Base-by-base conservation (phyloP, 2,329 filamentous ascomycete species). In the Dothideomycetidae sp. region DNA sequence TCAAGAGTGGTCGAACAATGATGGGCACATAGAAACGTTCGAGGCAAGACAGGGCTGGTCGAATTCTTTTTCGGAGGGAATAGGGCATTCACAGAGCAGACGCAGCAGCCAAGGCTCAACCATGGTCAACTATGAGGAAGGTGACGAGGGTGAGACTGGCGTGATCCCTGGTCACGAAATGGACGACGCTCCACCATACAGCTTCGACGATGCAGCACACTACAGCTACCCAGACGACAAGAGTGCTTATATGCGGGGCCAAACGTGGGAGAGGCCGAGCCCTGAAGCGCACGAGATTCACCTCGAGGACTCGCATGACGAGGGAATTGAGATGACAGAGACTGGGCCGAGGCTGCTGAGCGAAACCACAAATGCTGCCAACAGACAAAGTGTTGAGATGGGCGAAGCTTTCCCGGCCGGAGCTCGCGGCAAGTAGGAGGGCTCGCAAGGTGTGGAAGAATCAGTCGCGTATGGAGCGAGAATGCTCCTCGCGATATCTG, bases 1-100 rank as follows among this genome's bases (percentile, higher is more conserved):
- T 7, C 10, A 14, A 5, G 10, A 39, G 45, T 14, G 36, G 45
- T 3, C 54, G 55, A 41, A 43, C 54, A 34, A 56, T 40, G 48
- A 54, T 23, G 37, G 29, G 5, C 40, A 36, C 17, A 50, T 54
- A 41, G 31, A 12, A 39, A 37, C 12, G 33, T 34, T 7, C 33
- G 21, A 9, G 31, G 39, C n/a, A 17, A 16, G 14, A 19, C 18
- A 17, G 31, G 16, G n/a, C 21, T 26, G 21, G 21, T 7, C 7
- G 18, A 38, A 15, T 14, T 28, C 33, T 14, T 40, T 38, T 3
- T 33, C 41, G 4, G 36, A 42, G n/a, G 37, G 29, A 10, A 37
- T 39, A 15, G 39, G 42, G 5, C 33, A 33, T 5, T 13, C 12
- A 13, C 33, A 31, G 10, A 39, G 42, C n/a, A 35, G 44, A 23